Evolutionary conservation across 441 rosid species (phyloP).

Genomic region (Erodium texanum): DNA sequence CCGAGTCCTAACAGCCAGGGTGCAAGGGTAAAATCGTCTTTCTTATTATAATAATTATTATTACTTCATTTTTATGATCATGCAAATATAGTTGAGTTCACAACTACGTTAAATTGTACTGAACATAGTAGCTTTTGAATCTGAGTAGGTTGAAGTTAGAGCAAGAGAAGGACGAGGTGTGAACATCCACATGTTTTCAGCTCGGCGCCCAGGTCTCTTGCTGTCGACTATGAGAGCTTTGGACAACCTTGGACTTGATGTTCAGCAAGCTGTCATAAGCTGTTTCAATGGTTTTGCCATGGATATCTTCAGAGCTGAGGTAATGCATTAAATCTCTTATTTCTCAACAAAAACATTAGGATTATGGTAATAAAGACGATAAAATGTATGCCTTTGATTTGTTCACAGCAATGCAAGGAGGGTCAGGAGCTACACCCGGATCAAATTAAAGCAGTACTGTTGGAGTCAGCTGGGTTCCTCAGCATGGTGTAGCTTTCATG

Average conservation of each 20-base stretch:
- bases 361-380: too few species aligned
- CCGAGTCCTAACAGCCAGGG: conserved; percentile 48
- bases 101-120: too few species aligned
- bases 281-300: conserved; percentile 4
- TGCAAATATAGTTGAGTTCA: too few species aligned
- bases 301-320: conserved; percentile 4
- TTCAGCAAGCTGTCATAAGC: conserved; percentile 1
- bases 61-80: background rate
- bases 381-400: background rate
- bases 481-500: conserved; percentile 34
- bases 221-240: conserved; percentile 30
- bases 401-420: conserved; percentile 2
- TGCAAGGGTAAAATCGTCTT: conserved; percentile 32
- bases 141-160: conserved; percentile 52
- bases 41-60: background rate
- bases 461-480: conserved; percentile 73
- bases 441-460: conserved; percentile 73
- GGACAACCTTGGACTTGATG: background rate
- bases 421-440: conserved; percentile 1
- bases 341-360: background rate
- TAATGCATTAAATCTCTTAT: background rate
- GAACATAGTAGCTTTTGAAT: conserved; percentile 5
- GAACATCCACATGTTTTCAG: conserved; percentile 77
- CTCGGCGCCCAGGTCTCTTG: conserved; percentile 54
- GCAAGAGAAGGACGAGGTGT: conserved; percentile 66